Evolutionary conservation across 345 rosid species (phyloP).

Genomic region (Eucalyptus erythrocorys): DNA sequence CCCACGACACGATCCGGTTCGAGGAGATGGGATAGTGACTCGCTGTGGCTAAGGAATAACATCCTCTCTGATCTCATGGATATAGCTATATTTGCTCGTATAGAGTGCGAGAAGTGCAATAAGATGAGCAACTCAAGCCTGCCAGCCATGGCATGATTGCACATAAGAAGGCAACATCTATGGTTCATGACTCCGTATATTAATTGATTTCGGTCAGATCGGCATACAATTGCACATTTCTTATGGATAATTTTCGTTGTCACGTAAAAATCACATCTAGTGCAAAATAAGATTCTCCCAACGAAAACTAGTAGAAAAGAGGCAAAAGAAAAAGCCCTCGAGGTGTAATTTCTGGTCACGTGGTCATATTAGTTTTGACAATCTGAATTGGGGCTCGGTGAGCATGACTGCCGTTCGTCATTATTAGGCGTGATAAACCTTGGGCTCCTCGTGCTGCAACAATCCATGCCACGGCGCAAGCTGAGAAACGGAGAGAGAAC

Average conservation of each 20-base stretch:
- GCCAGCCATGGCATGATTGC: background rate
- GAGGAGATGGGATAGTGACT: too few species aligned
- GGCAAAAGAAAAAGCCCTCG: background rate
- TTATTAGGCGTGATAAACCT: background rate
- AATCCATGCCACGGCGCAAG: background rate
- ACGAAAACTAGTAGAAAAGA: background rate
- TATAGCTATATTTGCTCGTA: too few species aligned
- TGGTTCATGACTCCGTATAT: background rate
- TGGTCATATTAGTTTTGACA: background rate
- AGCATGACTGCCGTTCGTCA: background rate
- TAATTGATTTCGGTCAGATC: background rate
- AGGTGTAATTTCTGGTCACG: background rate
- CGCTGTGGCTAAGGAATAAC: too few species aligned
- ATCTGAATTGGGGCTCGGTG: background rate
- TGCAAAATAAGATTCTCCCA: background rate
- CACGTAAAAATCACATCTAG: background rate
- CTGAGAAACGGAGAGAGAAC: background rate
- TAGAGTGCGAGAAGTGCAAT: background rate
- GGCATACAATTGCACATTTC: background rate
- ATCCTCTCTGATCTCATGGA: too few species aligned
- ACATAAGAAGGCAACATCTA: background rate
- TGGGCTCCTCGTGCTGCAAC: background rate
- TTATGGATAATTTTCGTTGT: too few species aligned
- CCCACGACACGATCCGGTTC: too few species aligned
- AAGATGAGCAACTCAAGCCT: background rate